Base-by-base conservation (phyloP, 2,329 filamentous ascomycete genomes). In the Xylariaceae sp. region DNA sequence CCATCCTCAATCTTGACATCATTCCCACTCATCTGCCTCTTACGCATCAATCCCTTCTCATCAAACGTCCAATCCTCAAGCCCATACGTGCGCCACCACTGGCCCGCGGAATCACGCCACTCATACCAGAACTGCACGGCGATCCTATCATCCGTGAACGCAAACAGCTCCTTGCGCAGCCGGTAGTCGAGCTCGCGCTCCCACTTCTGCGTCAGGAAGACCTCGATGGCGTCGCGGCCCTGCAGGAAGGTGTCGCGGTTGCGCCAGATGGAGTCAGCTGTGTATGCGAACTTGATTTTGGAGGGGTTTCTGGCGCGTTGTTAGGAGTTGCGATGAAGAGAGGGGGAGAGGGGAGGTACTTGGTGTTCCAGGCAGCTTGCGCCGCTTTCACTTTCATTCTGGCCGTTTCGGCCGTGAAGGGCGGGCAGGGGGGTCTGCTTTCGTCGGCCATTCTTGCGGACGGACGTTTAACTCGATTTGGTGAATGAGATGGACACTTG, bases 91-190 rank as follows among this genome's bases (percentile, higher is more conserved):
- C 90, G 81, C 80, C 88, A 92, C 90, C 90, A 96, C 72, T 90
- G 85, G 44, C 88, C 87, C 1, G 79, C 67, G 6, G 75, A 74
- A 68, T 93, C 89, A 64, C 85, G 82, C 75, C 85, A 92, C 73
- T 95, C 88, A 69, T 93, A 95, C 90, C 90, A 95, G 72, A 94
- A 95, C 70, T 96, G 90, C 18, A 95, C 91, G 0, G 90, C 90
- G 64, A 80, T 81, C 71, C 79, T 88, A 73, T 93, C 79, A 44
- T 86, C 86, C 0, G 76, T 80, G 69, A 91, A 94, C 1, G 89
- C 80, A 73, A 95, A 96, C 1, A 96, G 77, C 71, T 96, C 91
- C 73, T 96, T 95, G 56, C 90, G 82, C 57, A 96, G 78, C 0
- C 82, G 80, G 69, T 95, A 95, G 13, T 80, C 84, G 49, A 82